Base-by-base conservation (phyloP, 1,284 basidiomycete species). In the Trametes hirsuta region DNA sequence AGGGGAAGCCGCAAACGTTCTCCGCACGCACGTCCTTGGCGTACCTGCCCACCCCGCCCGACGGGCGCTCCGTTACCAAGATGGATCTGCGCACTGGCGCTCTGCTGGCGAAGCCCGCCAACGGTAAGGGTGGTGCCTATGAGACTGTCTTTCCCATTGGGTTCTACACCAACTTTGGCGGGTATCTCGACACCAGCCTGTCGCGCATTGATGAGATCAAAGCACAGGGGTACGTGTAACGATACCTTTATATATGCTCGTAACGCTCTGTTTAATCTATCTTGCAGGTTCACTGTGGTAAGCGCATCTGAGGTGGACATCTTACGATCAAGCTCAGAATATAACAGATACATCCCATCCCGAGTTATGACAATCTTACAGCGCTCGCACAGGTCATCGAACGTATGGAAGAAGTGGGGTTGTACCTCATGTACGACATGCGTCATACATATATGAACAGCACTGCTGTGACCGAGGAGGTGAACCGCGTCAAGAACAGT, bases 391-490 rank as follows among this genome's bases (percentile, higher is more conserved):
- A 79, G 46, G 83, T 90, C 22, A 68, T 91, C 8, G 85, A 90
- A 67, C 77, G 81, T 46, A 90, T 92, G 86, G 83, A 90, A 70
- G 79, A 86, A 64, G 81, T 85, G 1, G 89, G 88, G 0, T 68
- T 93, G 10, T 91, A 87, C 68, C 77, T 90, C 48, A 89, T 91
- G 83, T 91, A 91, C 61, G 88, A 91, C 69, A 91, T 91, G 88
- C 79, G 88, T 61, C 76, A 65, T 64, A 81, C 81, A 8, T 91
- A 90, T 72, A 83, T 79, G 81, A 85, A 91, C 69, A 64, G 73
- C n/a, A 81, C 83, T 2, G 77, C 81, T 1, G 84, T 92, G 25
- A 83, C 80, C 1, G 81, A 83, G 60, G 81, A 92, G 75, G 88
- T 91, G 22, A 84, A 88, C 59, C 75, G 73, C 45, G 80, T 91